Evolutionary conservation across 73 alveolate species (phyloP).

Genomic region (Stentor coeruleus): DNA sequence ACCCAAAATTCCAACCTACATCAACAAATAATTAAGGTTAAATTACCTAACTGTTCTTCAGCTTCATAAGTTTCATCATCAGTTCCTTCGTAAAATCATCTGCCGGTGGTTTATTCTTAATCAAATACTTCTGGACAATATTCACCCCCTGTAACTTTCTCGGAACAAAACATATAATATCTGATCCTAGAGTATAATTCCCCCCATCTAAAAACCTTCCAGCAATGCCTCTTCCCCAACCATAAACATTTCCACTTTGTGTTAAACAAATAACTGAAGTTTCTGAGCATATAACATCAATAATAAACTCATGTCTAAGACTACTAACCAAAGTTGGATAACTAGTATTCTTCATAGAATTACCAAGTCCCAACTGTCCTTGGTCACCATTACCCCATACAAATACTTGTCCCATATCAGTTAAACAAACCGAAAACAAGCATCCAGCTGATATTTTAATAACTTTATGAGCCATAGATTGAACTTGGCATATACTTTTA

Average conservation of each 20-base stretch:
- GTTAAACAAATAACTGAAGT: conserved; percentile 64
- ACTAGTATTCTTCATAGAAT: conserved; percentile 26
- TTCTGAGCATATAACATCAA: conserved; percentile 68
- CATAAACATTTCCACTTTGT: conserved; percentile 59
- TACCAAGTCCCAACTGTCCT: conserved; percentile 77
- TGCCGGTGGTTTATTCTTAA: not conserved
- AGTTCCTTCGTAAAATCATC: not conserved
- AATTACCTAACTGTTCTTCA: too few relatives aligned
- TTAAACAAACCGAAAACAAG: conserved; percentile 61
- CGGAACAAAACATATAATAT: conserved; percentile 1
- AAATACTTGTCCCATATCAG: conserved; percentile 65
- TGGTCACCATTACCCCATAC: conserved; percentile 84
- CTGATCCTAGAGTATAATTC: not conserved
- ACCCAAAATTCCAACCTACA: too few relatives aligned
- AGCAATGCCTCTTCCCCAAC: conserved; percentile 86
- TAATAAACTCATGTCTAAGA: conserved; percentile 34
- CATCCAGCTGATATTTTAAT: conserved; percentile 71
- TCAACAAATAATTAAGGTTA: too few relatives aligned
- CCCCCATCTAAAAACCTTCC: not conserved
- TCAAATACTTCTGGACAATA: conserved; percentile 1
- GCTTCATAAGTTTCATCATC: conserved; percentile 7
- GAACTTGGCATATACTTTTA: not conserved
- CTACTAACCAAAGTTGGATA: conserved; percentile 39
- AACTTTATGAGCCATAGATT: conserved; percentile 29
- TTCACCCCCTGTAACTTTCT: not conserved